Conservation (phyloP, 2,329 filamentous ascomycete species). For the Epichloe coenophiala region DNA sequence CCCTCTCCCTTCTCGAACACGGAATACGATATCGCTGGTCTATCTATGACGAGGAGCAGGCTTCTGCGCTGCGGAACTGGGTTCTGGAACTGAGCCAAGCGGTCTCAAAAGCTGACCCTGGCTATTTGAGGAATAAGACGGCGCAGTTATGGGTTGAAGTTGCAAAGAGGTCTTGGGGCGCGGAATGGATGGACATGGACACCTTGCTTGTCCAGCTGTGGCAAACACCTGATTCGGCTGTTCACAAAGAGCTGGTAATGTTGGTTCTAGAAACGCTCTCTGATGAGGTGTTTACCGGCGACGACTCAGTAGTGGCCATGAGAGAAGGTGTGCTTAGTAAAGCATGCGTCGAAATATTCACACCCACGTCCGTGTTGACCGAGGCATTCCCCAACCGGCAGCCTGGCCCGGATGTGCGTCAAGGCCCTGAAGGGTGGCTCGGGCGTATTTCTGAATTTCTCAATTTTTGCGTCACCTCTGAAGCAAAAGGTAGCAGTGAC, state of each 20-base stretch:
- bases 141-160: slow-evolving; percentile 91
- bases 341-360: slow-evolving; percentile 88
- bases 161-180: slow-evolving; percentile 85
- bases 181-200: slow-evolving; percentile 93
- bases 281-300: slow-evolving; percentile 84
- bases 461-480: slow-evolving; percentile 54
- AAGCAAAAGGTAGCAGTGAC: slow-evolving; percentile 50
- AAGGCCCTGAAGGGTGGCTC: slow-evolving; percentile 78
- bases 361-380: slow-evolving; percentile 58
- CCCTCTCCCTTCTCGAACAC: slow-evolving; percentile 81
- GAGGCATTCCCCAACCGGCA: slow-evolving; percentile 67
- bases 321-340: slow-evolving; percentile 75
- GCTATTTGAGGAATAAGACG: slow-evolving; percentile 84
- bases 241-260: slow-evolving; percentile 74
- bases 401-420: slow-evolving; percentile 54
- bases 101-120: slow-evolving; percentile 57
- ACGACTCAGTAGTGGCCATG: slow-evolving; percentile 74
- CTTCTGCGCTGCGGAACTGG: slow-evolving; percentile 56
- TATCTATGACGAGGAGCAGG: slow-evolving; percentile 56
- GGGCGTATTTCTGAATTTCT: slow-evolving; percentile 63
- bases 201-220: slow-evolving; percentile 67
- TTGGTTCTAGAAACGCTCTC: slow-evolving; percentile 82
- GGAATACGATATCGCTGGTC: slow-evolving; percentile 77
- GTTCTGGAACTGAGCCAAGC: slow-evolving; percentile 65
- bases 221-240: slow-evolving; percentile 50